These are phyloP conservation scores for Erigeron philadelphicus DNA, from an alignment of 140 eudicot species.

Conservation along the genomic window DNA sequence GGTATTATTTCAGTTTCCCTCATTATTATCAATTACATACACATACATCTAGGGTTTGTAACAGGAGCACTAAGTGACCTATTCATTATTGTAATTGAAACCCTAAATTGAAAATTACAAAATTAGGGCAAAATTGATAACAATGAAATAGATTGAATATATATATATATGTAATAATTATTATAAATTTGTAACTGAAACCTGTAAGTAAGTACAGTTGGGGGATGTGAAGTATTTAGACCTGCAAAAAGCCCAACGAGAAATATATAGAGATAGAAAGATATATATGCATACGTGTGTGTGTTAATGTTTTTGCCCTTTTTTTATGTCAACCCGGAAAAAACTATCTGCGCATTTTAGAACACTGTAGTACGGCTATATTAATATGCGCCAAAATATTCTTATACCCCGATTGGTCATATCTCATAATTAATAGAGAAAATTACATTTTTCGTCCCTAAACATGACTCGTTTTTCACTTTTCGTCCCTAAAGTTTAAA, in stretches of 20 bases:
- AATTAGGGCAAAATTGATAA: conserved; percentile 23
- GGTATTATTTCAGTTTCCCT: conserved; percentile 63
- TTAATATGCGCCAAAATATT: conserved; percentile 35
- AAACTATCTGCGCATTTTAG: conserved; percentile 46
- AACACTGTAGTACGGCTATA: neutral
- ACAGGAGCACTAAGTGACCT: neutral
- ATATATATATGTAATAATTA: neutral
- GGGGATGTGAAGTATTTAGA: neutral
- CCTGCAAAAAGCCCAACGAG: conserved; percentile 21
- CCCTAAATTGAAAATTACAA: conserved; percentile 34
- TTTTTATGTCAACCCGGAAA: conserved; percentile 21
- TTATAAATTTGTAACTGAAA: conserved; percentile 30
- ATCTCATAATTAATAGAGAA: neutral
- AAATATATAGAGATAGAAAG: conserved; percentile 9
- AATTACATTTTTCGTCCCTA: no score
- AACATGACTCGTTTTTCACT: no score
- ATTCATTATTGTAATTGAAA: conserved; percentile 14
- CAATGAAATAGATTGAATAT: conserved; percentile 14
- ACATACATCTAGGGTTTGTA: conserved; percentile 10
- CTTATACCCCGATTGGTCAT: neutral
- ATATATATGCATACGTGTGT: conserved; percentile 1
- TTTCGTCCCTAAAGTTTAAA: no score
- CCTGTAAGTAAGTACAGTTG: neutral
- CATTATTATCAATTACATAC: conserved; percentile 39
- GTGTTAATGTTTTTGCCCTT: neutral